Base-by-base conservation (phyloP, 768 basidiomycete genomes). In the Mycena rebaudengoi region DNA sequence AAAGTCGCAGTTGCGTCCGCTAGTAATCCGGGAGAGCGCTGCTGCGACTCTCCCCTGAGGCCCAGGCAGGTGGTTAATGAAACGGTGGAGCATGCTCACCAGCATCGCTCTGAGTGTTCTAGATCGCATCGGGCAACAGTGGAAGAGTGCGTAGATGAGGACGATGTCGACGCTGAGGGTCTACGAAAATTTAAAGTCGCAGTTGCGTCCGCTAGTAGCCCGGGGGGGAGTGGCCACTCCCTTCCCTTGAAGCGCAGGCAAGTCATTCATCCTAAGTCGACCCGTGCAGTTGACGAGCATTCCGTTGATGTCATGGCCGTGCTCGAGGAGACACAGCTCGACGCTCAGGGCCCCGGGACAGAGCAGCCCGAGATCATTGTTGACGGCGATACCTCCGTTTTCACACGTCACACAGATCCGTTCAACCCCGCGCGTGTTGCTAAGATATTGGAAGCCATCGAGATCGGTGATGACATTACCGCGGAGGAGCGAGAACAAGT, bases 381-480 rank as follows among this genome's bases (percentile, higher is more conserved):
- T 10, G 53, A 44, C 10, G 53, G 44, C 23, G 53, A 55, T n/a
- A 41, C 53, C 7, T 55, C 53, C 20, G 30, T 55, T 4, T 55
- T 43, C 29, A 55, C 53, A 21, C 21, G 53, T 5, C 40, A 43
- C 21, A 43, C 40, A 8, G 29, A 55, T 13, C 53, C 53, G 10
- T 55, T 55, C 18, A 55, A 55, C 32, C 53, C 53, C n/a, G 40
- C 40, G 41, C 53, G 41, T 12, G 25, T 55, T 18, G 39, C 53
- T 18, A 41, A n/a, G 18, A 44, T 55, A 3, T n/a, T 53, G 52
- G 50, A 61, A 26, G 43, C 6, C 3, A 51, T 60, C 23, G 41
- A 52, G 7, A 60, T 44, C 32, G 77, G 6, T 74, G 79, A 2
- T 4, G 21, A 3, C 76, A 80, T 49, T 40, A 82, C 0, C 60